Evolutionary conservation across 1,284 basidiomycete genomes (phyloP), one percentile per base, ranked within the genome.

Genomic region (Singerocomus inundabilis): DNA sequence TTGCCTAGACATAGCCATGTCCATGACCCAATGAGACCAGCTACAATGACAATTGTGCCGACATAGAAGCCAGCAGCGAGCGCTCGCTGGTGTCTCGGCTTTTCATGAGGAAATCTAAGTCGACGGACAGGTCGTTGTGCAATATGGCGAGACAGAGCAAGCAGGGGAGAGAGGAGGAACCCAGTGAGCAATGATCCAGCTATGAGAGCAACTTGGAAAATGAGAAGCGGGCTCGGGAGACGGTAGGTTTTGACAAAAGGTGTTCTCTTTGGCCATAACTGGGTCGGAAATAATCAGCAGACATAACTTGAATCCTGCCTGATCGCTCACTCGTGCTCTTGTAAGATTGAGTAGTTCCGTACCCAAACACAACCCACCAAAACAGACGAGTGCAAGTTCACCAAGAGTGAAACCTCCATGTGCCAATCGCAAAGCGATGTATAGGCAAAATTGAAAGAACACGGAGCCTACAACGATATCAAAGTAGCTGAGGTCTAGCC

Each of bases 371-470:
- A 93, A 91, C 15, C 91, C 93, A 37, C 93, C 90, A 57, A 91
- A 90, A 33, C 88, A 87, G 13, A 97, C 89, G 21, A 98, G 73
- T 16, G 86, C 87, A 10, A 98, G 79, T 68, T 99, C 97, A 41
- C 97, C 97, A 2, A 99, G 78, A 0, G 96, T 99, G 70, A 98
- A 96, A 12, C 91, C 92, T 24, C 89, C 82, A 58, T 97, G 86
- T 1, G 94, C 96, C 30, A 99, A 77, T 21, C 96, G 81, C 43
- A 97, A 82, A 46, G 91, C 91, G 42, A 89, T 79, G 66, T 98
- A 99, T 46, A 98, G 75, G 38, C 91, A 85, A 59, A 93, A 86
- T 66, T 99, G 97, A 69, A 90, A 98, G 71, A 96, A 91, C 39
- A 91, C 66, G 0, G 92, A 84, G 21, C 82, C 80, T 11, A 88